phyloP scores from a whole-genome alignment of 192 early-diverging fungal genomes.

The Funneliformis mosseae region DNA sequence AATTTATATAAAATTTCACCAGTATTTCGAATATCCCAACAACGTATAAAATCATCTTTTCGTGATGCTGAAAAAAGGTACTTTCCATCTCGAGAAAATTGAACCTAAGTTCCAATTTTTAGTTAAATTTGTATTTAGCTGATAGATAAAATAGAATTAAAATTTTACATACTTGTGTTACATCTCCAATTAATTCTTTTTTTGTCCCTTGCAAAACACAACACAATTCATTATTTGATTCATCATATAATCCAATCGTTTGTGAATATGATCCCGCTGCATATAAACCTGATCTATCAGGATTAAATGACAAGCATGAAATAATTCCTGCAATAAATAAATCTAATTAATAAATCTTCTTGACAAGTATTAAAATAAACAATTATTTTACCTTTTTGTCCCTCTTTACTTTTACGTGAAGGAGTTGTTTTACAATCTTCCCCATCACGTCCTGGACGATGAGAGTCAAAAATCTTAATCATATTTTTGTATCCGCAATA shows the following conservation, averaged over 20 bases:
- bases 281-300: conserved; percentile 62
- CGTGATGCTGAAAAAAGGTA: conserved; percentile 73
- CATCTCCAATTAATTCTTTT: conserved; percentile 51
- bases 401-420: conserved; percentile 65
- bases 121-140: background rate
- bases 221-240: conserved; percentile 55
- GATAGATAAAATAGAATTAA: background rate
- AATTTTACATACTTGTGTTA: conserved; percentile 43
- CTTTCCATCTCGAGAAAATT: conserved; percentile 68
- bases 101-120: conserved; percentile 41
- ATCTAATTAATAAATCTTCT: background rate
- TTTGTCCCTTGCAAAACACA: conserved; percentile 45
- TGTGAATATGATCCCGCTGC: conserved; percentile 76
- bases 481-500: conserved; percentile 71
- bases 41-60: conserved; percentile 58
- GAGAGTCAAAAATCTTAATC: conserved; percentile 70
- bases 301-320: conserved; percentile 71
- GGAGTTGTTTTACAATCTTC: conserved; percentile 55
- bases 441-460: conserved; percentile 62
- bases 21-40: conserved; percentile 83
- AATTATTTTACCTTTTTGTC: conserved; percentile 64
- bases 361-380: background rate
- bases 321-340: conserved; percentile 55
- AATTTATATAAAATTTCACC: conserved; percentile 59
- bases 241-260: conserved; percentile 69